A percentile compares a stretch with the other conserved stretches of the same genome.
phyloP scores from a whole-genome alignment of 768 basidiomycete species.

The Clavaria fumosa region DNA sequence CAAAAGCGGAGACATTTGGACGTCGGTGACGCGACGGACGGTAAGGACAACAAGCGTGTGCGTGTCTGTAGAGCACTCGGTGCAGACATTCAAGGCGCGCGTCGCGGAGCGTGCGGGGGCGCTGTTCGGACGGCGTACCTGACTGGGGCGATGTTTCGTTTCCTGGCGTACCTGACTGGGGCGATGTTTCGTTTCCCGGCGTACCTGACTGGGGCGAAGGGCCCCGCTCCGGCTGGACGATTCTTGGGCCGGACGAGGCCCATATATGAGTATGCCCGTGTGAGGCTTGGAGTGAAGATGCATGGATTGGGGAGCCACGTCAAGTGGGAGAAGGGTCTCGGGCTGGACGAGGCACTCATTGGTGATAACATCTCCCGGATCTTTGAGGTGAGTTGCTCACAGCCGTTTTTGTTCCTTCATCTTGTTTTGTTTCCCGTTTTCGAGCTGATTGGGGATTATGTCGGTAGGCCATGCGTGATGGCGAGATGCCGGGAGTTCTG shows the following conservation, averaged over 20 bases:
- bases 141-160: conserved; percentile 32
- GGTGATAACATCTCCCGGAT: conserved; percentile 63
- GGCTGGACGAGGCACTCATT: conserved; percentile 51
- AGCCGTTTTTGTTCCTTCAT: background rate
- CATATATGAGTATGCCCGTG: conserved; percentile 65
- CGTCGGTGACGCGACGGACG: background rate
- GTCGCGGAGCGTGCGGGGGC: conserved; percentile 13
- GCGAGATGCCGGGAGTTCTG: conserved; percentile 30
- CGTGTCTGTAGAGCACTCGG: conserved; percentile 10
- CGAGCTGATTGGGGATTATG: too few relatives aligned
- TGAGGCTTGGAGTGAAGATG: conserved; percentile 59
- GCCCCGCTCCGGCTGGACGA: conserved; percentile 48
- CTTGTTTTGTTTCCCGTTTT: background rate
- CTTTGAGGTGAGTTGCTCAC: conserved; percentile 44
- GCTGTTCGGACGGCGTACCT: conserved; percentile 30
- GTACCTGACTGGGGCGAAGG: conserved; percentile 43
- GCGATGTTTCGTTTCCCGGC: too few relatives aligned
- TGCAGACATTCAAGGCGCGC: background rate
- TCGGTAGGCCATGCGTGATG: conserved; percentile 33
- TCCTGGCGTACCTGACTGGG: too few relatives aligned
- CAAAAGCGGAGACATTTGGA: conserved; percentile 12
- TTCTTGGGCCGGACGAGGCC: conserved; percentile 54
- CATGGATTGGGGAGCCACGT: conserved; percentile 61
- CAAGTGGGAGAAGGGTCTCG: conserved; percentile 44
- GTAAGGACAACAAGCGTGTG: background rate